phyloP scores from a whole-genome alignment of 2,329 filamentous ascomycete species.

The Alternaria brassicae region DNA sequence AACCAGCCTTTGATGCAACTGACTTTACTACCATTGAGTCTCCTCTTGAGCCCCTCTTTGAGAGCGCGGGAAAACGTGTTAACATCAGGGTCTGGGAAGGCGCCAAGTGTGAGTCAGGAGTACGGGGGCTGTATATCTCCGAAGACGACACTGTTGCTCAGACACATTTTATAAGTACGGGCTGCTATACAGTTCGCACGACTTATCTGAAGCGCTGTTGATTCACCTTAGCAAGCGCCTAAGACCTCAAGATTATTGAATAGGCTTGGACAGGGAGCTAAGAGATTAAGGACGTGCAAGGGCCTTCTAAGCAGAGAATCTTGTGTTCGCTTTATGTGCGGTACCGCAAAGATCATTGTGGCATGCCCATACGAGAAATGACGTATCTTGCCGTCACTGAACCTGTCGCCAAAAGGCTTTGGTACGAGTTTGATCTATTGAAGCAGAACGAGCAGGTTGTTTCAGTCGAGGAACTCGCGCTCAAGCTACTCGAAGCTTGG shows the following conservation, averaged over 20 bases:
- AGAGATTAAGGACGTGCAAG: background rate
- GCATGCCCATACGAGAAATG: background rate
- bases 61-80: background rate
- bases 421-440: background rate
- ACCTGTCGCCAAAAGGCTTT: background rate
- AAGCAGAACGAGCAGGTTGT: background rate
- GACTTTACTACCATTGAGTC: background rate
- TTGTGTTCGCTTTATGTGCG: background rate
- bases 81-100: constrained; percentile 1
- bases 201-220: background rate
- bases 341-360: background rate
- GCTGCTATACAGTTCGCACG: background rate
- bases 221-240: background rate
- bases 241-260: background rate
- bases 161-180: background rate
- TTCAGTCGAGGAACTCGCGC: background rate
- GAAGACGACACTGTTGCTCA: background rate
- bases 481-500: constrained; percentile 2
- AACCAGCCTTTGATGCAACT: background rate
- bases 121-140: constrained; percentile 6
- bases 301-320: background rate
- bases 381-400: constrained; percentile 3
- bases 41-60: background rate
- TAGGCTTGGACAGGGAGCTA: background rate
- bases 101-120: constrained; percentile 1